Base-by-base conservation (phyloP, 495 filamentous ascomycete genomes). In the Cercophora newfieldiana region DNA sequence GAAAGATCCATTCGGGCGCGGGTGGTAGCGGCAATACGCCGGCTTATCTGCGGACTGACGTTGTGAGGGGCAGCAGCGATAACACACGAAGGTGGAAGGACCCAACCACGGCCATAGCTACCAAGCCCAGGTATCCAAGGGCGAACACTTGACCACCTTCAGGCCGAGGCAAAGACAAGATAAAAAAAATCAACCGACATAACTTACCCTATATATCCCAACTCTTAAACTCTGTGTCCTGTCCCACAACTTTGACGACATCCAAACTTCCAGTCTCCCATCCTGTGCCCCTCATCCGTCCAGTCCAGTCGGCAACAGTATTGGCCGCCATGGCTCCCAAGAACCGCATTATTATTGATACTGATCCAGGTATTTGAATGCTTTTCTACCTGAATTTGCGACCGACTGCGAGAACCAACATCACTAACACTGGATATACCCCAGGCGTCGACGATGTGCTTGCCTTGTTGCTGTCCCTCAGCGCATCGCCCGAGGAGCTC, bases 381-480 rank as follows among this genome's bases (percentile, higher is more conserved):
- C 8, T 63, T 8, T 21, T 65, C 28, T 62, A 28, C 0, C 66
- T 49, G 55, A 0, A 55, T 24, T n/a, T 5, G 24, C 6, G 53
- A 44, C 22, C 7, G 29, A n/a, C 19, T 7, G 24, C 3, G 19
- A 57, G 56, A 58, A 72, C 68, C 67, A 49, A 16, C 3, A 31
- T 19, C n/a, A n/a, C n/a, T n/a, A n/a, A n/a, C n/a, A n/a, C n/a
- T n/a, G n/a, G n/a, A n/a, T n/a, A n/a, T n/a, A n/a, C n/a, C 16
- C 7, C 61, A 92, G 95, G 95, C 55, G 90, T 93, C 70, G 95
- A 99, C 77, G 95, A 99, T 82, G 84, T 96, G 57, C 82, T 97
- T 47, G 96, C 92, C 14, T 70, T 86, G 68, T 81, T 99, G 56
- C 86, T 98, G 8, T 94, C 95, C 7, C 85, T 97, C 59, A 89